Conservation (phyloP, 805 yeast genomes). For the Ogataea corticis region DNA sequence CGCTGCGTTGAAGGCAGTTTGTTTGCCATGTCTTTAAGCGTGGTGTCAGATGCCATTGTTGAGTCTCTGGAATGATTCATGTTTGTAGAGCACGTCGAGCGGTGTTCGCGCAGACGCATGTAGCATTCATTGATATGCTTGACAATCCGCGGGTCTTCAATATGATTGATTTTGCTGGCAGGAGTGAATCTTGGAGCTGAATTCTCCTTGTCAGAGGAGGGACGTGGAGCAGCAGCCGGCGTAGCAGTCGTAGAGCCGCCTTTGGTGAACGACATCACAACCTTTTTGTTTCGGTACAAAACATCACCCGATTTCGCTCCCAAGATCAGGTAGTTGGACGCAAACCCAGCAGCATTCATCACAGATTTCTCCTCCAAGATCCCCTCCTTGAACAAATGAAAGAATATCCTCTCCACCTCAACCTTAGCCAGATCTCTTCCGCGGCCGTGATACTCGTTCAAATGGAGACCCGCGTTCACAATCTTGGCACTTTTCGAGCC, state of each 20-base stretch:
- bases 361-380: constrained; percentile 70
- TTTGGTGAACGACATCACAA: constrained; percentile 53
- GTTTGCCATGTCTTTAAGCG: constrained; percentile 55
- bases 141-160: constrained; percentile 26
- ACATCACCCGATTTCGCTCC: constrained; percentile 60
- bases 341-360: constrained; percentile 76
- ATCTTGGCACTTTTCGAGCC: constrained; percentile 71
- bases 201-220: constrained; percentile 23
- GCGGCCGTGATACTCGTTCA: constrained; percentile 61
- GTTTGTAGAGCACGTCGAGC: constrained; percentile 45
- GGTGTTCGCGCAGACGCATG: constrained; percentile 38
- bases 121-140: constrained; percentile 33
- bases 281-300: constrained; percentile 38
- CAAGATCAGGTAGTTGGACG: constrained; percentile 66
- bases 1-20: constrained; percentile 51
- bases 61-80: constrained; percentile 37
- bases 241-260: background rate
- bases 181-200: constrained; percentile 18
- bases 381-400: constrained; percentile 67
- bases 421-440: constrained; percentile 66
- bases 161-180: constrained; percentile 16
- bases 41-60: constrained; percentile 37
- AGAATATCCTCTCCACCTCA: constrained; percentile 80
- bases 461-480: constrained; percentile 60
- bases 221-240: background rate